A percentile compares a stretch with the other conserved stretches of the same genome.
These are phyloP conservation scores for Stachybotrys echinatus DNA, from an alignment of 2,329 filamentous ascomycete species.

Conservation along the genomic window DNA sequence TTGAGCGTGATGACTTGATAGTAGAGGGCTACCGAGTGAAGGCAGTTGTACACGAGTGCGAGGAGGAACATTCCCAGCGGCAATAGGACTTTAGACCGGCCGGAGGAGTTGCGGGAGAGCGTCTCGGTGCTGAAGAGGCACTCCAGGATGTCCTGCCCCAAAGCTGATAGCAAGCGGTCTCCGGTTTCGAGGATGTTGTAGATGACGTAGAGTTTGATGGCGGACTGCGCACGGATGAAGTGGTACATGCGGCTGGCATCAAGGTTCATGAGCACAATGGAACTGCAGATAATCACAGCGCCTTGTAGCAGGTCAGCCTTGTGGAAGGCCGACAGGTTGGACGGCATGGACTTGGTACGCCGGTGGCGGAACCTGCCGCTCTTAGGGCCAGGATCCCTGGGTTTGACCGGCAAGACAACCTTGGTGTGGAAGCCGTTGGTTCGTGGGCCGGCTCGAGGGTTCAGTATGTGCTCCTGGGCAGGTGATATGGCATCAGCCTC, in stretches of 20 bases:
- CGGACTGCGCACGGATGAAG: conserved; percentile 90
- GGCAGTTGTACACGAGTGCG: conserved; percentile 79
- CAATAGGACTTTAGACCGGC: conserved; percentile 83
- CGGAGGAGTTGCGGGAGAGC: conserved; percentile 78
- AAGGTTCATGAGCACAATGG: conserved; percentile 77
- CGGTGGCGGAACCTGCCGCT: conserved; percentile 52
- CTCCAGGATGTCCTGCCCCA: conserved; percentile 94
- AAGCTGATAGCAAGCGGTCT: conserved; percentile 81
- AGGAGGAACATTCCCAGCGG: conserved; percentile 90
- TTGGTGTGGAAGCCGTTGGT: conserved; percentile 3
- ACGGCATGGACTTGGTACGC: conserved; percentile 78
- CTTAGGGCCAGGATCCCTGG: conserved; percentile 19
- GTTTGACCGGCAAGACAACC: conserved; percentile 10
- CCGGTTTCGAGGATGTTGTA: conserved; percentile 95
- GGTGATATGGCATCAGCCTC: conserved; percentile 9
- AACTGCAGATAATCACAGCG: conserved; percentile 80
- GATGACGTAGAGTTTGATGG: conserved; percentile 97
- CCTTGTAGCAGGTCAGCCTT: conserved; percentile 95
- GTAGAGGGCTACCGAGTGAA: conserved; percentile 83
- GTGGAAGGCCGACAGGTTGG: conserved; percentile 77
- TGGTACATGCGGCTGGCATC: conserved; percentile 98
- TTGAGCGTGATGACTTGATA: conserved; percentile 98
- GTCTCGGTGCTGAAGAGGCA: conserved; percentile 93
- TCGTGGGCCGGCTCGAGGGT: conserved; percentile 4
- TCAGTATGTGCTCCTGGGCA: conserved; percentile 6